A percentile compares a stretch with the other conserved stretches of the same genome.
These are phyloP conservation scores for Pseudogymnoascus sp. DNA, from an alignment of 2,329 filamentous ascomycete species.

Conservation along the genomic window DNA sequence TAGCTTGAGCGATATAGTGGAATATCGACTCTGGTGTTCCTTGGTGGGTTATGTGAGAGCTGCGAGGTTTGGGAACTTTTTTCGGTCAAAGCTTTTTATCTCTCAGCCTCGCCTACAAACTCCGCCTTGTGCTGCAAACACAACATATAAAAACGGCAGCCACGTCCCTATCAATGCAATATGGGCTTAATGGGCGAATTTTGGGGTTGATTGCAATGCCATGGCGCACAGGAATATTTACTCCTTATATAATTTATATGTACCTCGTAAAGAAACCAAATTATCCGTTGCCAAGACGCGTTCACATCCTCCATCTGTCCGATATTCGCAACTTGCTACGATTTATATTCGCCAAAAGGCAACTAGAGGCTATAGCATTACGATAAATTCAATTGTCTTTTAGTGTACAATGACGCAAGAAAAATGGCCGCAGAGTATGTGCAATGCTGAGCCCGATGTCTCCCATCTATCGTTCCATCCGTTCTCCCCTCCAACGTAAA, in stretches of 20 bases:
- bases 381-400: constrained; percentile 6
- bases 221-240: not conserved
- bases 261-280: not conserved
- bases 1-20: not conserved
- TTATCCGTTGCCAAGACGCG: not conserved
- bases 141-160: not conserved
- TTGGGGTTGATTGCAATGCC: not conserved
- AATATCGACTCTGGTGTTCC: not conserved
- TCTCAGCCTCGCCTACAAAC: constrained; percentile 7
- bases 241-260: not conserved
- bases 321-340: not conserved
- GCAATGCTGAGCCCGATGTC: constrained; percentile 6
- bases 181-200: not conserved
- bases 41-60: constrained; percentile 2
- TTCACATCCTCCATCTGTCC: not conserved
- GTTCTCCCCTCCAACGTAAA: not conserved
- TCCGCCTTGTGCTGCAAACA: not conserved
- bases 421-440: constrained; percentile 9
- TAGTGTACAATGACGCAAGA: constrained; percentile 10
- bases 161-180: not conserved
- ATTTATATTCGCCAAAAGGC: not conserved
- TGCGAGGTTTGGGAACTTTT: constrained; percentile 4
- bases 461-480: constrained; percentile 9
- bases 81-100: constrained; percentile 11
- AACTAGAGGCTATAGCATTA: constrained; percentile 7